Conservation (phyloP, 768 basidiomycete species). For the Amanita pallidorosea region DNA sequence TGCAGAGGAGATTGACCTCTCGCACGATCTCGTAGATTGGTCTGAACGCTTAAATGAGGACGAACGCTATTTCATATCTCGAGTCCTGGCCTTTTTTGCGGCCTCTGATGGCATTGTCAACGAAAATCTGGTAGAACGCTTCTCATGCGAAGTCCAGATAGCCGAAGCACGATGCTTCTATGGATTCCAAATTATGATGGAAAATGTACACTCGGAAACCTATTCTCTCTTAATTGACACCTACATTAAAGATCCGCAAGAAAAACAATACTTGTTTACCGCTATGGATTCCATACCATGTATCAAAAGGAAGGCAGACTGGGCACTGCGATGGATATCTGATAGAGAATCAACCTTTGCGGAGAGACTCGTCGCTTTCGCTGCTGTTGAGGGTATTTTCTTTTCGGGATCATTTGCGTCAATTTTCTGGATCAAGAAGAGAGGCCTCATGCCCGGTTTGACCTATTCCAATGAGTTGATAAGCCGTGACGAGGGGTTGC, state of each 20-base stretch:
- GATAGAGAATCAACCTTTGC: conserved; percentile 75
- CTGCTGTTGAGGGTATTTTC: conserved; percentile 96
- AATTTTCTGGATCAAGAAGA: conserved; percentile 98
- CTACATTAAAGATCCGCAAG: conserved; percentile 77
- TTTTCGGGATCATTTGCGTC: conserved; percentile 93
- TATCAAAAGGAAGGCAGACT: conserved; percentile 87
- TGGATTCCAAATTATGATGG: conserved; percentile 99
- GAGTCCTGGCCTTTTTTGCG: conserved; percentile 95
- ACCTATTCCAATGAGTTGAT: conserved; percentile 98
- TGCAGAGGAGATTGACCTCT: conserved; percentile 88
- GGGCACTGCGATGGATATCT: conserved; percentile 90
- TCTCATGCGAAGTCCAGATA: conserved; percentile 87
- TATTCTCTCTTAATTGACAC: conserved; percentile 96
- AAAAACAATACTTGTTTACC: conserved; percentile 79
- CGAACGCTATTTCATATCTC: conserved; percentile 88
- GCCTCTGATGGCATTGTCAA: conserved; percentile 97
- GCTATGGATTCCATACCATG: conserved; percentile 92
- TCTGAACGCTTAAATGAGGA: conserved; percentile 71
- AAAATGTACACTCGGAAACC: conserved; percentile 96
- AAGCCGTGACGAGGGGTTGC: conserved; percentile 93
- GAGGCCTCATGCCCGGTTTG: conserved; percentile 93
- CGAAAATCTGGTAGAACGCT: conserved; percentile 92
- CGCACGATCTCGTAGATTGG: conserved; percentile 86
- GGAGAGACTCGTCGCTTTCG: conserved; percentile 89
- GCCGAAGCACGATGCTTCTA: conserved; percentile 97